phyloP scores from a whole-genome alignment of 2,329 filamentous ascomycete genomes.

The Phaeosphaeria sp. region DNA sequence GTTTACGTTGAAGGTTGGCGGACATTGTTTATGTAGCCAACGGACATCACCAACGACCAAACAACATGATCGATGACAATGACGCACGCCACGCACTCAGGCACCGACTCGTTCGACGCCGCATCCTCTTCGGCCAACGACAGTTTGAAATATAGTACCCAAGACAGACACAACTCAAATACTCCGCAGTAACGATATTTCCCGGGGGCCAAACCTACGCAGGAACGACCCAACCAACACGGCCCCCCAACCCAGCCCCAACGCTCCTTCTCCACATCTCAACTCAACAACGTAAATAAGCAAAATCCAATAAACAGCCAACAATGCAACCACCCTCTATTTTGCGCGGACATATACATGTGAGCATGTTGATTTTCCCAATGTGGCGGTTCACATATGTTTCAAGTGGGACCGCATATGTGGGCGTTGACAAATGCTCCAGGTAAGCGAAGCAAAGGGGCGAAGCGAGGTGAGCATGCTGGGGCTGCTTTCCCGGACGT shows the following conservation, averaged over 20 bases:
- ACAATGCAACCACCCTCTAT: neutral
- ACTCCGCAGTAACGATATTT: neutral
- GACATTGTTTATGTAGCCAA: no score
- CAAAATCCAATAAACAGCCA: neutral
- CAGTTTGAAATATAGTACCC: neutral
- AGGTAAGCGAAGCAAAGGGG: neutral
- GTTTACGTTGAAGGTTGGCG: no score
- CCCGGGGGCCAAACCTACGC: neutral
- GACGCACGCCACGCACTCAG: neutral
- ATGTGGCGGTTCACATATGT: neutral
- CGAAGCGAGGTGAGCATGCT: neutral
- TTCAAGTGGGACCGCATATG: slow-evolving; percentile 2
- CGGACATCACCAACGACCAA: no score
- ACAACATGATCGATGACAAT: neutral
- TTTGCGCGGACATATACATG: no score
- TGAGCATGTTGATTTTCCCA: neutral
- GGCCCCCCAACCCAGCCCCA: neutral
- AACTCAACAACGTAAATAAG: neutral
- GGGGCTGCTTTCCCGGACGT: neutral
- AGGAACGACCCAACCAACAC: neutral
- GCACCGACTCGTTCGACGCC: no score
- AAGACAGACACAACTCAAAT: neutral
- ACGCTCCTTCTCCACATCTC: neutral
- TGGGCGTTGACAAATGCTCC: slow-evolving; percentile 2
- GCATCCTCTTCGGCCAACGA: neutral